These are phyloP conservation scores for Taxawa tesnikishii DNA, from an alignment of 2,329 filamentous ascomycete species.

Conservation along the genomic window DNA sequence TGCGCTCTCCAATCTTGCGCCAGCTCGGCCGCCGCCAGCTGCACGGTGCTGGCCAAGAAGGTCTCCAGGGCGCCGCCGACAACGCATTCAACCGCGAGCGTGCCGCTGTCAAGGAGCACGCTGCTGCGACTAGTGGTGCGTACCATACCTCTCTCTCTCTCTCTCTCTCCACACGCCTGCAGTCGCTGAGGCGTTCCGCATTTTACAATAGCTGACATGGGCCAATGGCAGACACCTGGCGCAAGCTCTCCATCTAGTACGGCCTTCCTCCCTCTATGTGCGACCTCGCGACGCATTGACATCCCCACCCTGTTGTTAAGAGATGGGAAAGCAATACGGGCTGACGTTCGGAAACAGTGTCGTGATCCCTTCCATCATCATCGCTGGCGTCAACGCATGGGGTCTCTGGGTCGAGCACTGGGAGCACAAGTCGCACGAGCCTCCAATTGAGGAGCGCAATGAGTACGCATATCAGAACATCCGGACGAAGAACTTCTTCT, in stretches of 20 bases:
- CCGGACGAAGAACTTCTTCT: constrained; percentile 88
- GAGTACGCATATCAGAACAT: constrained; percentile 99
- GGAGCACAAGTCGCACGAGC: constrained; percentile 83
- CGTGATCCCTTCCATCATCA: constrained; percentile 58
- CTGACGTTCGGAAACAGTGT: no score
- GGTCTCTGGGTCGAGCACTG: constrained; percentile 91
- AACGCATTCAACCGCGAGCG: constrained; percentile 93
- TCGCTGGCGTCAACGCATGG: constrained; percentile 72
- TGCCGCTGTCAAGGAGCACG: constrained; percentile 81
- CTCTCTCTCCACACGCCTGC: background rate
- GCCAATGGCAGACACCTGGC: constrained; percentile 64
- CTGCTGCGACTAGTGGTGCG: constrained; percentile 70
- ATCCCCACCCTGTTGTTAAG: no score
- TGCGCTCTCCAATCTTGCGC: constrained; percentile 16
- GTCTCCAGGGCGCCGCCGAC: constrained; percentile 51
- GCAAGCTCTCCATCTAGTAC: constrained; percentile 92
- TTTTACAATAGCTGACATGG: constrained; percentile 3
- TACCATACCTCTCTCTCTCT: constrained; percentile 12
- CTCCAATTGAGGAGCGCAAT: constrained; percentile 75
- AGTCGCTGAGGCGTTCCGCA: no score
- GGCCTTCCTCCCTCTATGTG: constrained; percentile 1
- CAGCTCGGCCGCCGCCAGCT: constrained; percentile 11
- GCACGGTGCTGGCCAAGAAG: constrained; percentile 12
- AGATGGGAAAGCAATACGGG: no score
- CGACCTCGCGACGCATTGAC: no score